Base-by-base conservation (phyloP, 352 stramenopile genomes). In the Phytophthora ramorum region DNA sequence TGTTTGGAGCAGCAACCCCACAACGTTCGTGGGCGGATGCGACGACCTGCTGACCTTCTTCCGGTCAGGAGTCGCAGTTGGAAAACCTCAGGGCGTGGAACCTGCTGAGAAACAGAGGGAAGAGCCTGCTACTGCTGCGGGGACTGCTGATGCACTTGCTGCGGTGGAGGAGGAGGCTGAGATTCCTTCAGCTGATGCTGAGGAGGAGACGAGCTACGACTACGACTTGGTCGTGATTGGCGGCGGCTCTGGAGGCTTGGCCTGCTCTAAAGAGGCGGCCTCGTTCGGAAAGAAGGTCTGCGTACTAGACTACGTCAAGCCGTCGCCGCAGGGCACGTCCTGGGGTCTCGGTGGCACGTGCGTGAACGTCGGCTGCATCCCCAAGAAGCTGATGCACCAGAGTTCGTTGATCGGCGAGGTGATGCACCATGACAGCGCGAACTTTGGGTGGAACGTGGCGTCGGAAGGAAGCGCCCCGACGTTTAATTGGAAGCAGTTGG, bases 331-430 rank as follows among this genome's bases (percentile, higher is more conserved):
- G 17, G 91, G 91, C 28, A 97, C 89, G 26, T 88, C 74, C 30
- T 98, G 93, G 95, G 93, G 95, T 14, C 85, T 98, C 30, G 95
- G 95, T 35, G 97, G 98, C 47, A 99, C 98, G 26, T 99, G 98
- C 65, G 97, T 99, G 57, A 99, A 99, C 75, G 97, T 99, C 5
- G 98, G 98, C 16, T 99, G 98, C 66, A 99, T 99, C 69, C 97
- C 98, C 24, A 99, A 99, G 82, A 99, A 99, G 75, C 82, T 99
- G 13, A 99, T 99, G 92, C 97, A 99, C 71, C 91, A 98, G 69
- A 97, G 96, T 62, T 90, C 96, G 35, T 60, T 98, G 30, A 81
- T 99, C 3, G 89, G 93, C 49, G 93, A 99, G 62, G 58, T 82
- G 9, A 78, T 98, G 41, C 79, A 93, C 58, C 82, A 91, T 46